Base-by-base conservation (phyloP, 1,139 yeast genomes). In the Sugiyamaella novakii region DNA sequence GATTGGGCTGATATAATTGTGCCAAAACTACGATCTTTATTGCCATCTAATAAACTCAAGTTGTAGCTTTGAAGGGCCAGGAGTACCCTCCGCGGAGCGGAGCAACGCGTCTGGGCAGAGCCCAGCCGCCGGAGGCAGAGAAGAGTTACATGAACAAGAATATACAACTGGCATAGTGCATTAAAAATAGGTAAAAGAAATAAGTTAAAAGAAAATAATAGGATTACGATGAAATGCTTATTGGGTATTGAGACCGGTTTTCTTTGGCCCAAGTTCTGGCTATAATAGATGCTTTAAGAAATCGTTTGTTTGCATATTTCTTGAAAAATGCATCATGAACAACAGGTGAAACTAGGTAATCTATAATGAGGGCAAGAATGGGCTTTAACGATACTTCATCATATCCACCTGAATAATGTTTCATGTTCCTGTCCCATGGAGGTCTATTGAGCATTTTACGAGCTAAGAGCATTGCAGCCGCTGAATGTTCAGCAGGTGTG, bases 391-490 rank as follows among this genome's bases (percentile, higher is more conserved):
- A 89, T 27, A 74, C 77, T 53, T 83, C 84, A 25, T 83, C 78
- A 68, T 88, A 89, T n/a, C 95, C 97, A 28, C 96, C 96, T 31
- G 94, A 83, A 67, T 89, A 91, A 67, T 88, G 96, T 48, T 85
- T 81, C 58, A 89, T 74, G 67, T 88, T 89, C 6, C 87, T 87
- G 64, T 83, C 83, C 77, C 77, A 73, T 21, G 57, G 56, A 5
- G 87, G 84, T 24, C 75, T 73, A 60, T 85, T 81, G 59, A 89
- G 74, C 72, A 89, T 87, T 60, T 80, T 77, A 59, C 97, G 78
- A 12, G 96, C 83, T 49, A 91, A 74, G 65, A 83, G 87, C 95
- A 91, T 91, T 35, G 97, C 87, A 30, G 95, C 85, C 3, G 97
- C 97, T 8, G 96, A 83, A 62, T 94, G 83, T 56, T 84, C 75